Evolutionary conservation across 2,329 filamentous ascomycete genomes (phyloP), one percentile per base, ranked within the genome.

Genomic region (Paecilomyces niveus): DNA sequence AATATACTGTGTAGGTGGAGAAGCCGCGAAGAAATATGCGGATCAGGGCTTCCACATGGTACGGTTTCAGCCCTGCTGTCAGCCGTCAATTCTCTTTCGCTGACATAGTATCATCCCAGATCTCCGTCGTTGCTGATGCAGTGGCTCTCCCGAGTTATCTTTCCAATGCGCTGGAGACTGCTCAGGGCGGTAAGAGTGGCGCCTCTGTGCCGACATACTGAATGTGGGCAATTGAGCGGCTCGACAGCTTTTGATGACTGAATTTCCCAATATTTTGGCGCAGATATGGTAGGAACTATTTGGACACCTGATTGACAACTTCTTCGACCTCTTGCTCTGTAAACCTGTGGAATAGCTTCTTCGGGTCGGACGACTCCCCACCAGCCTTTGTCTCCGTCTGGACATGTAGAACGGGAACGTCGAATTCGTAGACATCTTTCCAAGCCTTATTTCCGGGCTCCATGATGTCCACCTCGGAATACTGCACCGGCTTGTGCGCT

Each of bases 281-380:
- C 15, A 45, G 15, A 45, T n/a, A 2, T 8, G 39, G n/a, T 18
- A 18, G 39, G 8, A 1, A 45, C n/a, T 18, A 45, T 45, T 45
- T 45, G 8, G 39, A 45, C 39, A 45, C 76, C 54, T 83, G 76
- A 55, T 85, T 78, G 67, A 87, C 82, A 54, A 80, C 65, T 54
- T 74, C 73, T 60, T 82, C 76, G 9, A 87, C 77, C 60, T 87
- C 80, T 51, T 79, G 74, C 65, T 82, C 80, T 6, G 80, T 82
- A 71, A 85, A 85, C 24, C 84, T 79, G 71, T 87, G 85, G 76
- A 86, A 86, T 32, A 87, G 72, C 69, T 87, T 87, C 59, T 78
- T 74, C 11, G 72, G 79, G 65, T 87, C 84, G 73, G 85, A 85
- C 18, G 85, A 74, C 60, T 83, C 83, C 55, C 76, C 69, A 1